These are phyloP conservation scores for Diaporthe sp. DNA, from an alignment of 2,329 filamentous ascomycete species.

Conservation along the genomic window DNA sequence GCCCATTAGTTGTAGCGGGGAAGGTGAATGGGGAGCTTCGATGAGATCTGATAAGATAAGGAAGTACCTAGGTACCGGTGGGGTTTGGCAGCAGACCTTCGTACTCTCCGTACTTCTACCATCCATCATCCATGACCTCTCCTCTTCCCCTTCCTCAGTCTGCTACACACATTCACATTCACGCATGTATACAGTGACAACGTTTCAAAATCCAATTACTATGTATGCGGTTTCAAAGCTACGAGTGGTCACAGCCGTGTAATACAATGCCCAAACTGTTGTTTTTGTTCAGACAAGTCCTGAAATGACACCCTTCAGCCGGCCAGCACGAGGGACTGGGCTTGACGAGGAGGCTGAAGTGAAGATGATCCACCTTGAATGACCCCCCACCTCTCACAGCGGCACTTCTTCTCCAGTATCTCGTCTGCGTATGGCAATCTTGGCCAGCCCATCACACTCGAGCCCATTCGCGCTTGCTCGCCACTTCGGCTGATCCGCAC, in stretches of 20 bases:
- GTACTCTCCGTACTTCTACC: too few relatives aligned
- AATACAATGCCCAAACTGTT: not conserved
- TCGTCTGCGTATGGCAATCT: constrained; percentile 9
- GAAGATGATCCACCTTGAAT: not conserved
- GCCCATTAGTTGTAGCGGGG: not conserved
- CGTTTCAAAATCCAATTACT: not conserved
- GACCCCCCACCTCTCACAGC: not conserved
- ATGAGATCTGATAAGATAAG: constrained; percentile 14
- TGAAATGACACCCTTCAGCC: not conserved
- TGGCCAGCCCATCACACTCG: constrained; percentile 9
- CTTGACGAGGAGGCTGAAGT: not conserved
- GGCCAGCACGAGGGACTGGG: too few relatives aligned
- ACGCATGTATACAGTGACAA: not conserved
- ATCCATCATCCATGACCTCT: too few relatives aligned
- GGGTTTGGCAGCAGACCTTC: not conserved
- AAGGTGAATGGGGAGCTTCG: not conserved
- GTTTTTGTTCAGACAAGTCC: not conserved
- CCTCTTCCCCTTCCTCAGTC: not conserved
- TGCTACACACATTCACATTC: too few relatives aligned
- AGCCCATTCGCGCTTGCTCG: not conserved
- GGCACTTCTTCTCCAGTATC: not conserved
- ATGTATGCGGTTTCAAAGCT: too few relatives aligned
- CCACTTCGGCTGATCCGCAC: constrained; percentile 13
- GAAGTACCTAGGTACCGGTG: not conserved
- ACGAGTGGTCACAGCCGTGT: not conserved